These are phyloP conservation scores for Erigeron philadelphicus DNA, from an alignment of 140 eudicot genomes.

Conservation along the genomic window DNA sequence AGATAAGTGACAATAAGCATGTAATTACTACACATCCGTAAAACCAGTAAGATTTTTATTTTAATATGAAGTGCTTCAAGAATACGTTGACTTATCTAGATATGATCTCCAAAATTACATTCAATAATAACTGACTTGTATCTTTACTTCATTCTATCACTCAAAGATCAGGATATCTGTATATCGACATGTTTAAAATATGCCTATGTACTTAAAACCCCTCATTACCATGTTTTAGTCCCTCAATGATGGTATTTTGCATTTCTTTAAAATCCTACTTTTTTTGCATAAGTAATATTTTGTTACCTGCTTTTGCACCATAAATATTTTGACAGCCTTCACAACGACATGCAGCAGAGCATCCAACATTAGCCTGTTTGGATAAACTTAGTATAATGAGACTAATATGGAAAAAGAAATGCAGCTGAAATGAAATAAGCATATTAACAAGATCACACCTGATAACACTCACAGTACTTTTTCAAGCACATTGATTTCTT, in stretches of 20 bases:
- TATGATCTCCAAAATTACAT: too few relatives aligned
- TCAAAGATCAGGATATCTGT: background rate
- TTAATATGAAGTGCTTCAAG: too few relatives aligned
- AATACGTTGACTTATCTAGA: too few relatives aligned
- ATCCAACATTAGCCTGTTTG: conserved; percentile 74
- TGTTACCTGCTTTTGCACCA: conserved; percentile 70
- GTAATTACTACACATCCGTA: too few relatives aligned
- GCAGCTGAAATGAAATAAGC: background rate
- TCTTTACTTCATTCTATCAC: background rate
- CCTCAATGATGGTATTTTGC: background rate
- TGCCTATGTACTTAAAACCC: background rate
- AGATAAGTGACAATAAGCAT: too few relatives aligned
- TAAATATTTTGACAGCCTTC: conserved; percentile 76
- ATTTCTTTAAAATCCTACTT: background rate
- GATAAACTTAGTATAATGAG: conserved; percentile 7
- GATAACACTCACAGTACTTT: conserved; percentile 93
- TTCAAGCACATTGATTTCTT: conserved; percentile 89
- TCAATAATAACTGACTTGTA: background rate
- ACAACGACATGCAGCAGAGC: conserved; percentile 89
- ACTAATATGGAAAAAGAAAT: background rate
- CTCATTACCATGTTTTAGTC: background rate
- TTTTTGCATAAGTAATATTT: conserved; percentile 9
- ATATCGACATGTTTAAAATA: background rate
- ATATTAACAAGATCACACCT: conserved; percentile 39
- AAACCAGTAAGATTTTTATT: too few relatives aligned